phyloP scores from a whole-genome alignment of 2,329 filamentous ascomycete genomes.

The Cordyceps militaris region DNA sequence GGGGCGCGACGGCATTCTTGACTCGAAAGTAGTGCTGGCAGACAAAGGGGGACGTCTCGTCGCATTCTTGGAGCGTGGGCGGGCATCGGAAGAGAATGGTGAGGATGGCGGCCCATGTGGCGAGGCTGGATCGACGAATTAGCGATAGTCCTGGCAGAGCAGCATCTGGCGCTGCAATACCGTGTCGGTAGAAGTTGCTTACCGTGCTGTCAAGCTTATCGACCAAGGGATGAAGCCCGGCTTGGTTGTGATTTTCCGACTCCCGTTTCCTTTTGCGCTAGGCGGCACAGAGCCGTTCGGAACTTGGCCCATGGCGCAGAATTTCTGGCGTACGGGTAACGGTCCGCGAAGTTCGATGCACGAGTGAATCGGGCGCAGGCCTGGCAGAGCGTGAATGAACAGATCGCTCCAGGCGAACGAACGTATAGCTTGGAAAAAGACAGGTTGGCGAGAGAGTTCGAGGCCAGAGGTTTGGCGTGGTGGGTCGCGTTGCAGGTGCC shows the following conservation, averaged over 20 bases:
- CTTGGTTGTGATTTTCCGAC: slow-evolving; percentile 19
- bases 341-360: not conserved
- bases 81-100: slow-evolving; percentile 81
- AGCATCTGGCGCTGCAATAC: not conserved
- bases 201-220: slow-evolving; percentile 50
- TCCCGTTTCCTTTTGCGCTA: slow-evolving; percentile 29
- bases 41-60: slow-evolving; percentile 63
- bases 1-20: slow-evolving; percentile 59
- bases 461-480: not conserved
- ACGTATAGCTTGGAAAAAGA: not conserved
- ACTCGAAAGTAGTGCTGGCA: slow-evolving; percentile 76
- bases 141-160: slow-evolving; percentile 1
- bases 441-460: not conserved
- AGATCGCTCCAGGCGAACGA: slow-evolving; percentile 10
- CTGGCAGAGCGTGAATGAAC: not conserved
- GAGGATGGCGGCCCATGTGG: slow-evolving; percentile 80
- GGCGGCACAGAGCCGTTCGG: slow-evolving; percentile 34
- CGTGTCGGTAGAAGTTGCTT: slow-evolving; percentile 17
- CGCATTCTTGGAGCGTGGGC: slow-evolving; percentile 57
- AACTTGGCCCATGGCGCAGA: slow-evolving; percentile 29
- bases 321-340: not conserved
- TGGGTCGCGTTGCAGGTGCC: slow-evolving; percentile 1
- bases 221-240: slow-evolving; percentile 29
- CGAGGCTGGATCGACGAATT: slow-evolving; percentile 44
- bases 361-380: not conserved